Percentiles rank a stretch among this genome's conserved stretches.
Evolutionary conservation across 73 alveolate genomes (phyloP).

Genomic region (Stentor coeruleus): DNA sequence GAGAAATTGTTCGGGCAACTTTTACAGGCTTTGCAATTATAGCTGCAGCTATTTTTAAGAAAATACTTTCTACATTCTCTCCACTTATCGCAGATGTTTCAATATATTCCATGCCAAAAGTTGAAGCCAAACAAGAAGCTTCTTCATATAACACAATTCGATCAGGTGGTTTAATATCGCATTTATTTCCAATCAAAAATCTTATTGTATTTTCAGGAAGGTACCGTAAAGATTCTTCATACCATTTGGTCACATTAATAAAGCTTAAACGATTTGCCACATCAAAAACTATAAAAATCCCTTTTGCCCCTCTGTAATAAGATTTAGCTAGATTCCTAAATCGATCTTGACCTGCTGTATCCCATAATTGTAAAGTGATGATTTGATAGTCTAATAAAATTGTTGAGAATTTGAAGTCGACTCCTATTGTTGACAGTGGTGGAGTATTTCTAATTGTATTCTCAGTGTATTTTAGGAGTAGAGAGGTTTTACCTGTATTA

Average conservation of each 20-base stretch:
- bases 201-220: no score
- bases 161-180: conserved; percentile 38
- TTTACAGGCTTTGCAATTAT: neutral
- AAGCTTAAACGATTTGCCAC: conserved; percentile 11
- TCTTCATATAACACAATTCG: conserved; percentile 40
- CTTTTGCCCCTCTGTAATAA: conserved; percentile 21
- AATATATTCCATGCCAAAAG: conserved; percentile 28
- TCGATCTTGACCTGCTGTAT: conserved; percentile 1
- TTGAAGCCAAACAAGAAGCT: conserved; percentile 41
- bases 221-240: no score
- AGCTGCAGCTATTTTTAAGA: conserved; percentile 30
- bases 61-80: conserved; percentile 46
- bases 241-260: conserved; percentile 15
- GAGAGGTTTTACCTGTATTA: no score
- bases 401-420: conserved; percentile 13
- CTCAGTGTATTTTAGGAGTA: no score
- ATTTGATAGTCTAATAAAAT: neutral
- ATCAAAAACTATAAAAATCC: neutral
- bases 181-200: conserved; percentile 52
- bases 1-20: no score
- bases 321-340: neutral
- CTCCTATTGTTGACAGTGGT: conserved; percentile 26
- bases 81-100: conserved; percentile 62
- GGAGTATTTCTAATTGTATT: no score
- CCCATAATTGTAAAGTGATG: neutral